Evolutionary conservation across 345 rosid genomes (phyloP).

Genomic region (Barbarea vulgaris): DNA sequence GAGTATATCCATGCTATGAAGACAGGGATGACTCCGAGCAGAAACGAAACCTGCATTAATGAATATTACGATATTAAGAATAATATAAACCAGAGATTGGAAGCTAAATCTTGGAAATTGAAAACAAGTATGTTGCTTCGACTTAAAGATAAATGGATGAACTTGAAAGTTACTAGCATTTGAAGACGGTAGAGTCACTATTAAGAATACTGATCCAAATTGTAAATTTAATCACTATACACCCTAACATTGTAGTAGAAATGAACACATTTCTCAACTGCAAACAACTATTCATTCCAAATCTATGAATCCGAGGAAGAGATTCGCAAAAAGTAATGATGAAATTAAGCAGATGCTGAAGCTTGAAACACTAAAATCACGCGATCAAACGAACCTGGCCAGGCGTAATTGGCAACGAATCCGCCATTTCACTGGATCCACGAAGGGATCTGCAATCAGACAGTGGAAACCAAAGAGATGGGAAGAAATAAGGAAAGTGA

Average conservation of each 20-base stretch:
- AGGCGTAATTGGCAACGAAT: constrained; percentile 70
- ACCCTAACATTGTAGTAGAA: neutral
- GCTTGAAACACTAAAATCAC: neutral
- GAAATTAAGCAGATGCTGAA: constrained; percentile 6
- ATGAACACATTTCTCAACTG: neutral
- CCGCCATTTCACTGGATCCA: constrained; percentile 59
- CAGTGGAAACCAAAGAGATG: neutral
- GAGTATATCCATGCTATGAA: constrained; percentile 88
- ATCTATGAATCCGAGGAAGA: constrained; percentile 6
- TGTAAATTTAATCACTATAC: neutral
- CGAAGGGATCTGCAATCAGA: constrained; percentile 27
- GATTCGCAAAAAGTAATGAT: neutral
- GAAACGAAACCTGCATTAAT: constrained; percentile 73
- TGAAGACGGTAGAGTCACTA: neutral
- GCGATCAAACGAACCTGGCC: constrained; percentile 60
- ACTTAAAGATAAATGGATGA: neutral
- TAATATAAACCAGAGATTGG: neutral
- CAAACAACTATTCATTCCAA: constrained; percentile 1
- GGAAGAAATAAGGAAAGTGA: constrained; percentile 10
- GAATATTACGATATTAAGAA: constrained; percentile 1
- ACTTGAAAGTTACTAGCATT: constrained; percentile 18
- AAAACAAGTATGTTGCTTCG: neutral
- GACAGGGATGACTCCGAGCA: constrained; percentile 80
- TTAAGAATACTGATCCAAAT: neutral
- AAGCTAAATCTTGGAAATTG: neutral